Percentiles rank a stretch among this genome's conserved stretches.
These are phyloP conservation scores for Rhinocladiella mackenziei DNA, from an alignment of 2,329 filamentous ascomycete species.

Conservation along the genomic window DNA sequence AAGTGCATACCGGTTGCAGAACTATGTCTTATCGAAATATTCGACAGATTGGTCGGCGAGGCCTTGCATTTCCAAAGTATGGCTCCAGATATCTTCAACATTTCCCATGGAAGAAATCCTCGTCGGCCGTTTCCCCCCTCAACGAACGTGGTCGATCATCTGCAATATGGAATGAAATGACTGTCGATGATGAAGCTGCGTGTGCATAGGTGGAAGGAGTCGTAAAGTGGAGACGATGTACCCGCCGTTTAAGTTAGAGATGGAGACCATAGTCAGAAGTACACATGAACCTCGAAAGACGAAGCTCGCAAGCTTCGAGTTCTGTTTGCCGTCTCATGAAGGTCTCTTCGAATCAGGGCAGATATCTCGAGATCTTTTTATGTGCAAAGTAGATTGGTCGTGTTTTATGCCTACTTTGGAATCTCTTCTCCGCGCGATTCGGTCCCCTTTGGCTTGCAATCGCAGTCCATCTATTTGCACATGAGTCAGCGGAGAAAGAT, in stretches of 20 bases:
- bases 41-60: constrained; percentile 16
- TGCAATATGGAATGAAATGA: constrained; percentile 9
- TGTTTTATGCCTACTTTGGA: constrained; percentile 10
- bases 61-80: constrained; percentile 14
- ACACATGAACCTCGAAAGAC: constrained; percentile 4
- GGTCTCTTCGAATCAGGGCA: constrained; percentile 13
- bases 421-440: constrained; percentile 11
- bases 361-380: constrained; percentile 17
- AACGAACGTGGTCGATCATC: constrained; percentile 11
- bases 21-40: constrained; percentile 12
- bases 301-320: constrained; percentile 1
- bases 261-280: neutral
- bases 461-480: constrained; percentile 13
- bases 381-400: neutral
- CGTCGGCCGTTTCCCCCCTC: neutral
- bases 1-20: constrained; percentile 15
- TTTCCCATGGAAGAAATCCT: constrained; percentile 16
- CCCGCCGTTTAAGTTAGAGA: constrained; percentile 4
- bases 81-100: constrained; percentile 18
- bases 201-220: constrained; percentile 4
- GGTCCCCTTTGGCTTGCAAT: constrained; percentile 12
- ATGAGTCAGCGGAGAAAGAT: neutral
- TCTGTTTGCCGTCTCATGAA: constrained; percentile 10
- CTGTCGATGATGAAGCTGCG: constrained; percentile 9
- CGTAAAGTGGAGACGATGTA: constrained; percentile 14